Conservation (phyloP, 345 rosid genomes). For the Luvunga scandens region DNA sequence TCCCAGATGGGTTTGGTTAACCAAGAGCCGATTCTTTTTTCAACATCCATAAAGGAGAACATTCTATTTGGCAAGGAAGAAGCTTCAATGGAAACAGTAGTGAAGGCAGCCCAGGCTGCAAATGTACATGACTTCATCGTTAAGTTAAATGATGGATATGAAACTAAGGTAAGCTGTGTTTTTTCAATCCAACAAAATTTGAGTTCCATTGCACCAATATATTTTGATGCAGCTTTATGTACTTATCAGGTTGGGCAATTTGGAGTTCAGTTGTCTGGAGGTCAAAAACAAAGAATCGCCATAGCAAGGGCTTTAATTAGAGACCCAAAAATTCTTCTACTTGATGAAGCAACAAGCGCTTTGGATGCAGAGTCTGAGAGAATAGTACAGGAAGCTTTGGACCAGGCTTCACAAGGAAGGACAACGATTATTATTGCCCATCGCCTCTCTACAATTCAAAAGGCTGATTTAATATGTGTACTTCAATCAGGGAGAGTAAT, state of each 20-base stretch:
- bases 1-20: conserved; percentile 53
- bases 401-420: conserved; percentile 48
- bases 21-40: conserved; percentile 55
- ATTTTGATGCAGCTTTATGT: neutral
- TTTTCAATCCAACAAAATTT: neutral
- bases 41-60: conserved; percentile 53
- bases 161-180: conserved; percentile 34
- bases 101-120: conserved; percentile 50
- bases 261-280: conserved; percentile 51
- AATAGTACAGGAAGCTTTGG: conserved; percentile 50
- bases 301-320: conserved; percentile 58
- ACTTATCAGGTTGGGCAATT: conserved; percentile 48
- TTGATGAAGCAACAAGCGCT: conserved; percentile 50
- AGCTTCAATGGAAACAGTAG: conserved; percentile 38
- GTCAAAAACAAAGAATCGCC: conserved; percentile 60
- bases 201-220: neutral
- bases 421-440: conserved; percentile 53
- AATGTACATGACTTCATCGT: conserved; percentile 56
- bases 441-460: conserved; percentile 43
- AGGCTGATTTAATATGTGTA: conserved; percentile 42
- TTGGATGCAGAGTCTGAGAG: conserved; percentile 50
- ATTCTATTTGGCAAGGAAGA: conserved; percentile 54
- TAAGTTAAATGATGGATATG: conserved; percentile 43
- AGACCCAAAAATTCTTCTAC: conserved; percentile 49
- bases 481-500: conserved; percentile 40